Base-by-base conservation (phyloP, 306 rosid genomes). In the Gleditsia sinensis region DNA sequence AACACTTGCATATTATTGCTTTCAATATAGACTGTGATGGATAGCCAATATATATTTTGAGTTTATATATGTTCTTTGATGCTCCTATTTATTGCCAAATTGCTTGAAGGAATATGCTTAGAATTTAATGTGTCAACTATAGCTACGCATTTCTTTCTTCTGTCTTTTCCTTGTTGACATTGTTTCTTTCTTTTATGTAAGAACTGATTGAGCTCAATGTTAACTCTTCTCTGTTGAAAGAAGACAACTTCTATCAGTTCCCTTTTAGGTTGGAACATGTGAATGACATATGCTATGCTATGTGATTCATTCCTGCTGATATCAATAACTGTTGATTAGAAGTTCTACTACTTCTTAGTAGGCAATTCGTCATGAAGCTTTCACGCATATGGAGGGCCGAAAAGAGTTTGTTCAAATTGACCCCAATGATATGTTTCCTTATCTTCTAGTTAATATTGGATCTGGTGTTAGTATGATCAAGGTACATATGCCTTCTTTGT, bases 361-460 rank as follows among this genome's bases (percentile, higher is more conserved):
- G 99, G 99, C 99, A 56, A 95, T 95, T 77, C 97, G 99, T 40
- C 99, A 95, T 80, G 99, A 95, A 90, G 98, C 99, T 78, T 95
- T 92, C 87, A 95, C 99, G n/a, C 99, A 95, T 77, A 88, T 80
- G 96, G 99, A 95, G 77, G 97, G 99, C 77, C 88, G 82, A 66
- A 95, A 92, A 85, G 92, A 92, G 82, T 95, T 95, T 64, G 89
- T 92, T 82, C 99, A 95, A 84, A 93, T 95, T 78, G 99, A 95
- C 69, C 96, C 83, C 4, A 95, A 88, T 72, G 98, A 95, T 13
- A 25, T 95, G 81, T 95, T 84, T 80, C 99, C 99, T 17, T 95
- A 86, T 88, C 97, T 94, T 75, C 93, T 94, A n/a, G 99, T 94
- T 73, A 94, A 92, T 66, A 83, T 94, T 84, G 99, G 99, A 64